Evolutionary conservation across 2,329 filamentous ascomycete genomes (phyloP).

Genomic region (Fusarium caatingaense): DNA sequence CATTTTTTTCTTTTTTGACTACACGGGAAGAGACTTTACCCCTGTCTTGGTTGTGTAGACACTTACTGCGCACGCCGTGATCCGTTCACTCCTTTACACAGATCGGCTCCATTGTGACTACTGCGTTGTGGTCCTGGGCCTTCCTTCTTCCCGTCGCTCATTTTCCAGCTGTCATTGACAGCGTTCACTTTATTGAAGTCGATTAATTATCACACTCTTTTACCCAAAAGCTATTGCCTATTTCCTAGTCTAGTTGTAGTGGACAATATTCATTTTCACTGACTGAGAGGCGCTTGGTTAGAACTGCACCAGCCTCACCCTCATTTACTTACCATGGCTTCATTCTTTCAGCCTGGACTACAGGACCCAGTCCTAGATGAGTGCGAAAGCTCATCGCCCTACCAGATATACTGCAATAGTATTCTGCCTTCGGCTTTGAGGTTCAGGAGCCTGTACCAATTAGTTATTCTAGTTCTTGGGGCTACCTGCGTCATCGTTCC

Average conservation of each 20-base stretch:
- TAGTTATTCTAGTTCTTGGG: neutral
- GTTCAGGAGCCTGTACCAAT: neutral
- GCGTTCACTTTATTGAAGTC: neutral
- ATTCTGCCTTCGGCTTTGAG: neutral
- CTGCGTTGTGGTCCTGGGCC: neutral
- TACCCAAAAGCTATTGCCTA: neutral
- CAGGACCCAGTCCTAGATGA: neutral
- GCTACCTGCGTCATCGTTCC: neutral
- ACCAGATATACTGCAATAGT: slow-evolving; percentile 1
- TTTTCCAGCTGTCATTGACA: neutral
- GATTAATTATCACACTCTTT: neutral
- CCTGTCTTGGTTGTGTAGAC: neutral
- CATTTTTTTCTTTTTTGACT: too few relatives aligned
- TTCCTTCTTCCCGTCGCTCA: neutral
- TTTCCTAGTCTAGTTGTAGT: neutral
- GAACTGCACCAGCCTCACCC: neutral
- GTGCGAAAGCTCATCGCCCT: neutral
- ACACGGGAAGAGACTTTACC: neutral
- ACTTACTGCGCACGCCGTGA: neutral
- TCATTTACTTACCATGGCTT: neutral
- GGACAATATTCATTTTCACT: neutral
- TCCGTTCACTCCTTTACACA: neutral
- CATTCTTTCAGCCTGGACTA: slow-evolving; percentile 2
- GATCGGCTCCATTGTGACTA: neutral
- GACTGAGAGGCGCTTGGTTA: too few relatives aligned